Evolutionary conservation across 306 rosid species (phyloP).

Genomic region (Urtica urens): DNA sequence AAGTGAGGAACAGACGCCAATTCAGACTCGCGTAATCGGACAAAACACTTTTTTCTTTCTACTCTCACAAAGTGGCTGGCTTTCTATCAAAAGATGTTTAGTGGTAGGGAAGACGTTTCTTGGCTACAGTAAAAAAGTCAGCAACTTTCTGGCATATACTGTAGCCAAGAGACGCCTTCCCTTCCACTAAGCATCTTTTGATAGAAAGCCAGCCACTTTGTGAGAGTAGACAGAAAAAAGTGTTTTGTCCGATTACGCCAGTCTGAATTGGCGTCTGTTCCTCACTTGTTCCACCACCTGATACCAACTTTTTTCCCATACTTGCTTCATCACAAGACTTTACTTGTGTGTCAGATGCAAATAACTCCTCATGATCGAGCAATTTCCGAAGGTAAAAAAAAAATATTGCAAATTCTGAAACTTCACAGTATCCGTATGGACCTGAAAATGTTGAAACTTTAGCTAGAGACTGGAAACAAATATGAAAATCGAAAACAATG

Average conservation of each 20-base stretch:
- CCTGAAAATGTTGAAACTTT: slow-evolving; percentile 48
- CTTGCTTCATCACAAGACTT: slow-evolving; percentile 19
- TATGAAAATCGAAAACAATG: not conserved
- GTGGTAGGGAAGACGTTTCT: slow-evolving; percentile 61
- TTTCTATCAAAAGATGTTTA: slow-evolving; percentile 57
- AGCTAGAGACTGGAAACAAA: slow-evolving; percentile 6
- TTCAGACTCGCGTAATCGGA: slow-evolving; percentile 28
- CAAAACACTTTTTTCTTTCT: slow-evolving; percentile 38
- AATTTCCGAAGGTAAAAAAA: slow-evolving; percentile 78
- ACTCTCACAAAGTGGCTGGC: slow-evolving; percentile 72
- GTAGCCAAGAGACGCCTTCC: slow-evolving; percentile 56
- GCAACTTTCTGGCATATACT: slow-evolving; percentile 71
- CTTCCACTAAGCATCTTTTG: slow-evolving; percentile 59
- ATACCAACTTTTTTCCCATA: slow-evolving; percentile 35
- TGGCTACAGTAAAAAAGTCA: slow-evolving; percentile 29
- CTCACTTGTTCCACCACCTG: slow-evolving; percentile 56
- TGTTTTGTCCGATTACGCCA: slow-evolving; percentile 35
- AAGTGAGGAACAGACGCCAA: slow-evolving; percentile 22
- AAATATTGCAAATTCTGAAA: slow-evolving; percentile 75
- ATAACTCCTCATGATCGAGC: slow-evolving; percentile 45
- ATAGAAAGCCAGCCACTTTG: slow-evolving; percentile 76
- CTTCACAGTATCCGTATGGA: slow-evolving; percentile 60
- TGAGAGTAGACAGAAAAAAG: slow-evolving; percentile 38
- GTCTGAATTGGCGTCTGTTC: slow-evolving; percentile 24
- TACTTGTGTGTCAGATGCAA: slow-evolving; percentile 22